Evolutionary conservation across 441 rosid genomes (phyloP).

Genomic region (Arabidopsis hybrid): DNA sequence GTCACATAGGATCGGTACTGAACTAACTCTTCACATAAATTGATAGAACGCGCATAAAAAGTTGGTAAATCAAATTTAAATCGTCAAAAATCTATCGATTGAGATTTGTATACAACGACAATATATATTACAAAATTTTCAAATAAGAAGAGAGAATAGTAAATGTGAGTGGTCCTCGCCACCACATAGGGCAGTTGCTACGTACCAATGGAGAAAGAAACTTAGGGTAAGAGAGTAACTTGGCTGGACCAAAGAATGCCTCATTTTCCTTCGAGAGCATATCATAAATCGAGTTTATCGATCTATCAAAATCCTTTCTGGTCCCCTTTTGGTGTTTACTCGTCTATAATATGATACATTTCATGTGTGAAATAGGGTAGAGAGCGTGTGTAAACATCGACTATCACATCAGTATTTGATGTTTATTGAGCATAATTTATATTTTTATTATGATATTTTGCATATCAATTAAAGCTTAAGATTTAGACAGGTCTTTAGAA

Average conservation of each 20-base stretch:
- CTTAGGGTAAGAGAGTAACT: constrained; percentile 23
- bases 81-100: constrained; percentile 21
- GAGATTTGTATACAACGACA: constrained; percentile 19
- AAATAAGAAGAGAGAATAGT: constrained; percentile 22
- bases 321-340: constrained; percentile 35
- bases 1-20: neutral
- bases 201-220: constrained; percentile 5
- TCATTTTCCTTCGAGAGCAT: constrained; percentile 19
- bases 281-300: constrained; percentile 16
- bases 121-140: constrained; percentile 5
- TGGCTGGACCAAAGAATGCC: constrained; percentile 31
- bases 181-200: constrained; percentile 25
- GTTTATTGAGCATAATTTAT: neutral
- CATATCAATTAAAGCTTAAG: neutral
- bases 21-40: neutral
- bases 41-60: neutral
- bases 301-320: constrained; percentile 31
- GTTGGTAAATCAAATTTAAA: neutral
- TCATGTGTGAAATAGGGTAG: constrained; percentile 3
- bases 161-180: constrained; percentile 40
- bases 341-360: constrained; percentile 12
- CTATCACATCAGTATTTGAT: constrained; percentile 16
- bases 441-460: neutral
- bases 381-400: constrained; percentile 12
- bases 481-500: neutral